A percentile compares a stretch with the other conserved stretches of the same genome.
Evolutionary conservation across 495 filamentous ascomycete genomes (phyloP).

Genomic region (Podospora fimiseda): DNA sequence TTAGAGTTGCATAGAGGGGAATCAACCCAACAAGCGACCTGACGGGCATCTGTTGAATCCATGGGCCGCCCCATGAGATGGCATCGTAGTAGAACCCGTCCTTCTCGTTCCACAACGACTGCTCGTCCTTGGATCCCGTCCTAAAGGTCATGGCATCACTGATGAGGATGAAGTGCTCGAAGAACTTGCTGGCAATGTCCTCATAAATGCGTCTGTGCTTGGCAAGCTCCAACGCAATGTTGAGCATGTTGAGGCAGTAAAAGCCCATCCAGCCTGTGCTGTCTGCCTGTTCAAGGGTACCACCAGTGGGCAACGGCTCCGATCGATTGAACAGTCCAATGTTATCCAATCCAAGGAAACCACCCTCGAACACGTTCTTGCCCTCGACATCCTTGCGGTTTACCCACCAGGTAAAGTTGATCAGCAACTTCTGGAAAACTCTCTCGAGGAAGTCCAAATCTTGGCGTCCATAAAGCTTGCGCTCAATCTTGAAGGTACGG

Average conservation of each 20-base stretch:
- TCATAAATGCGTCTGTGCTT: constrained; percentile 96
- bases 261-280: constrained; percentile 99
- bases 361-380: constrained; percentile 95
- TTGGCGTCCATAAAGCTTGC: constrained; percentile 91
- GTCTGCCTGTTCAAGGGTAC: constrained; percentile 90
- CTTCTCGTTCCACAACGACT: constrained; percentile 89
- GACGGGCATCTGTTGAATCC: constrained; percentile 86
- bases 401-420: constrained; percentile 99
- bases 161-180: constrained; percentile 96
- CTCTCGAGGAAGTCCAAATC: constrained; percentile 93
- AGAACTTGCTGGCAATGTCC: constrained; percentile 97
- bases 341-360: constrained; percentile 94
- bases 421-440: constrained; percentile 89
- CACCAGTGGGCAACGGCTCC: constrained; percentile 88
- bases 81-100: constrained; percentile 98
- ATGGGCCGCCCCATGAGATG: constrained; percentile 89
- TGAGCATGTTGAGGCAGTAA: constrained; percentile 91
- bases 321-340: constrained; percentile 98
- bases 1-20: constrained; percentile 84
- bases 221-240: constrained; percentile 88
- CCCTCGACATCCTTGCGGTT: constrained; percentile 91
- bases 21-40: constrained; percentile 89
- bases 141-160: constrained; percentile 96
- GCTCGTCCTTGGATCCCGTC: constrained; percentile 62
- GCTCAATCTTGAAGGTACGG: constrained; percentile 93